Evolutionary conservation across 305 asterid species (phyloP).

Genomic region (Lippia alba): DNA sequence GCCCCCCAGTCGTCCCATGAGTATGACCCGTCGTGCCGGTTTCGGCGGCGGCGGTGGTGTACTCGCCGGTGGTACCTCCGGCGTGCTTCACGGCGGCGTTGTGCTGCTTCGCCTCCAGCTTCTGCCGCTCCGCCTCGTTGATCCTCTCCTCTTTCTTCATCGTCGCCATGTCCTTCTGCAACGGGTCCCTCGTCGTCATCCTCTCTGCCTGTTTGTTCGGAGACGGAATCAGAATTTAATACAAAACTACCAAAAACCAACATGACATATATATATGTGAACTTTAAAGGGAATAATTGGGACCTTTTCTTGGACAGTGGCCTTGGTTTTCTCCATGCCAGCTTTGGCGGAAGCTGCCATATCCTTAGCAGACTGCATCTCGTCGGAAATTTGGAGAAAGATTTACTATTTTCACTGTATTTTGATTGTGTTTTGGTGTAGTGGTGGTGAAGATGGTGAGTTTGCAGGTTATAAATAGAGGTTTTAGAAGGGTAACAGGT

Average conservation of each 20-base stretch:
- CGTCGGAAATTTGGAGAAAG: neutral
- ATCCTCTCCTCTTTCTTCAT: conserved; percentile 39
- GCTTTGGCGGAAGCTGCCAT: conserved; percentile 49
- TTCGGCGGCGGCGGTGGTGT: neutral
- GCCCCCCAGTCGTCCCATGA: neutral
- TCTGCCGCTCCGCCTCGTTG: conserved; percentile 42
- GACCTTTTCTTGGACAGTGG: conserved; percentile 59
- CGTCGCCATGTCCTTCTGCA: conserved; percentile 44
- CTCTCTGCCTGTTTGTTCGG: conserved; percentile 51
- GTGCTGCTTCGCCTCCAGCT: conserved; percentile 33
- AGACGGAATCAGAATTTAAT: too few relatives aligned
- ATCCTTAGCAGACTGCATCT: conserved; percentile 61
- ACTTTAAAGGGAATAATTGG: too few relatives aligned
- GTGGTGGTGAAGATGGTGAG: neutral
- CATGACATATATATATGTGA: too few relatives aligned
- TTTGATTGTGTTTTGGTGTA: neutral
- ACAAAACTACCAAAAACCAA: too few relatives aligned
- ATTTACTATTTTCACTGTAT: neutral
- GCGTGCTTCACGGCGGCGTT: conserved; percentile 11
- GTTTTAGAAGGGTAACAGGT: too few relatives aligned
- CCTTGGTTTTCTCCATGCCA: conserved; percentile 39
- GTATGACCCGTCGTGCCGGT: neutral
- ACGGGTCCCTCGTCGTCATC: conserved; percentile 47
- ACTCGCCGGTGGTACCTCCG: conserved; percentile 6
- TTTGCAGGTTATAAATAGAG: neutral